phyloP scores from a whole-genome alignment of 1,284 basidiomycete genomes.

The Quambalaria eucalypti region DNA sequence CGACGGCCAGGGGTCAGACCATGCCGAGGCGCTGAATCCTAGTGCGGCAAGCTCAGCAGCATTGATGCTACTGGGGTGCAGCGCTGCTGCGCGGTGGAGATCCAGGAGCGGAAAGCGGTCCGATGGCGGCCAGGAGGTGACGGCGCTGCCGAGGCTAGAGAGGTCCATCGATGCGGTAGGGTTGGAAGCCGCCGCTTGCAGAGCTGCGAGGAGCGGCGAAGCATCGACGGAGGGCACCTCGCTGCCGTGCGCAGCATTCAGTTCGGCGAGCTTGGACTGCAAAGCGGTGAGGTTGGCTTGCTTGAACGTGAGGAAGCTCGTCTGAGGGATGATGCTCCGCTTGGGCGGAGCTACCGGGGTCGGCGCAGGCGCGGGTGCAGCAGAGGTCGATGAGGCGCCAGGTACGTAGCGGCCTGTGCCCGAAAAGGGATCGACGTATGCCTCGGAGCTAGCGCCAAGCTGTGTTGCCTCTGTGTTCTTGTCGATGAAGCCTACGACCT shows the following conservation, averaged over 20 bases:
- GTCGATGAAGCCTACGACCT: conserved; percentile 89
- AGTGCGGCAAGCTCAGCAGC: conserved; percentile 57
- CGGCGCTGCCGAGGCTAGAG: conserved; percentile 49
- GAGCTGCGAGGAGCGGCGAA: conserved; percentile 55
- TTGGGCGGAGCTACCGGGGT: conserved; percentile 35
- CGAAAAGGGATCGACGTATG: conserved; percentile 83
- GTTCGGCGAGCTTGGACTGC: conserved; percentile 70
- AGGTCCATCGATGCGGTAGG: conserved; percentile 16
- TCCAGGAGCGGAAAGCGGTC: conserved; percentile 87
- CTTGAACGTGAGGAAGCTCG: conserved; percentile 61
- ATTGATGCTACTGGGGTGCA: conserved; percentile 52
- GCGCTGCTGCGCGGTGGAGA: conserved; percentile 67
- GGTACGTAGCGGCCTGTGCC: conserved; percentile 61
- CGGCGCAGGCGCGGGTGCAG: conserved; percentile 41
- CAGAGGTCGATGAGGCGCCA: conserved; percentile 30
- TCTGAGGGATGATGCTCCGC: conserved; percentile 31
- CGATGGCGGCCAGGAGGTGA: conserved; percentile 69
- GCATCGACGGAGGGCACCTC: conserved; percentile 6
- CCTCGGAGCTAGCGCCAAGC: conserved; percentile 48
- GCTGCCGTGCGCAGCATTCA: conserved; percentile 62
- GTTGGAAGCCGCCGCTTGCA: conserved; percentile 51
- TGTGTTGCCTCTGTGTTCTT: conserved; percentile 70
- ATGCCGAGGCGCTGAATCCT: conserved; percentile 63
- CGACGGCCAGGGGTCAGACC: conserved; percentile 55
- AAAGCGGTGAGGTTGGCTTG: conserved; percentile 81